Evolutionary conservation across 345 rosid genomes (phyloP).

Genomic region (Trapa bicornis): DNA sequence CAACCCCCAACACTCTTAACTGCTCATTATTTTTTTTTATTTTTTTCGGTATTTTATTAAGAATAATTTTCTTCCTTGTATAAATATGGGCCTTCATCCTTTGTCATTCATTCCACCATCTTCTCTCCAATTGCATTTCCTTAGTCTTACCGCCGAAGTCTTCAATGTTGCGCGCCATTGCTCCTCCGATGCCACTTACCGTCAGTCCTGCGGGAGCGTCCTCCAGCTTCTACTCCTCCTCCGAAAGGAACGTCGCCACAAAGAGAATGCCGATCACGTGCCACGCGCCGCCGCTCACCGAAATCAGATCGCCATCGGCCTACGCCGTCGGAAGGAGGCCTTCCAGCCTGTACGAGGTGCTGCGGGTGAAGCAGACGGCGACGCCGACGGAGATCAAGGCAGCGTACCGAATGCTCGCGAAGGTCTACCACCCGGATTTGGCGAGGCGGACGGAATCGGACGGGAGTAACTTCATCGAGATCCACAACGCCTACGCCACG

Average conservation of each 20-base stretch:
- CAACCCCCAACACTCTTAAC: no score
- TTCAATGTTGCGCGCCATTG: slow-evolving; percentile 1
- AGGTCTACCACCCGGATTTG: slow-evolving; percentile 16
- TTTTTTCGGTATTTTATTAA: no score
- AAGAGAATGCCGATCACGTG: not conserved
- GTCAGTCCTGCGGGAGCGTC: not conserved
- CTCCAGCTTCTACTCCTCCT: not conserved
- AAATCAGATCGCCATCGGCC: slow-evolving; percentile 8
- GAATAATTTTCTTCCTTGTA: no score
- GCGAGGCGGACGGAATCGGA: slow-evolving; percentile 1
- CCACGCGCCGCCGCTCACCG: slow-evolving; percentile 19
- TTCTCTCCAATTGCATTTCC: no score
- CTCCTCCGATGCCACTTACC: not conserved
- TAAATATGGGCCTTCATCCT: no score
- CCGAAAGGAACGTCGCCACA: not conserved
- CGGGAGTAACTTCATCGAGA: slow-evolving; percentile 19
- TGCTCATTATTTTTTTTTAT: no score
- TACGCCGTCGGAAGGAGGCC: slow-evolving; percentile 10
- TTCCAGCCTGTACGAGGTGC: slow-evolving; percentile 44
- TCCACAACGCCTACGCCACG: slow-evolving; percentile 19
- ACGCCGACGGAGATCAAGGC: slow-evolving; percentile 49
- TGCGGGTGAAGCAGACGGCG: slow-evolving; percentile 43
- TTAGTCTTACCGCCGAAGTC: not conserved
- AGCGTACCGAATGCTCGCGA: slow-evolving; percentile 44
- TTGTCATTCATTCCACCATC: no score